These are phyloP conservation scores for Tubosaeta sp. DNA, from an alignment of 768 basidiomycete genomes.

Conservation along the genomic window DNA sequence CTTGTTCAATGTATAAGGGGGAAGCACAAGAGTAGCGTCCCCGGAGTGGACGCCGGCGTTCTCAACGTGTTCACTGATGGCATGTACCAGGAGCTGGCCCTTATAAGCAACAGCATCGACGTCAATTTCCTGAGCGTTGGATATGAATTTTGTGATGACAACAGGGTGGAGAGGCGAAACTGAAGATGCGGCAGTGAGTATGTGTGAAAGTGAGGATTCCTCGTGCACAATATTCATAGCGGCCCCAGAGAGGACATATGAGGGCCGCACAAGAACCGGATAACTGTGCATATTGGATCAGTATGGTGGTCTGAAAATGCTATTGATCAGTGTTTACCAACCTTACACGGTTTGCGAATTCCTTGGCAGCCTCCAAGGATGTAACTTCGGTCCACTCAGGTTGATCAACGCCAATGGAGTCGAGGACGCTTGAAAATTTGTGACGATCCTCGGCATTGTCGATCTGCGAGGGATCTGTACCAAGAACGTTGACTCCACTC, in stretches of 20 bases:
- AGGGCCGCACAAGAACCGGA: constrained; percentile 96
- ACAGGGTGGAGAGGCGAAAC: constrained; percentile 98
- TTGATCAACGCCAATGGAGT: constrained; percentile 93
- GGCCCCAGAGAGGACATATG: constrained; percentile 96
- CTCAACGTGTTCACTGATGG: constrained; percentile 97
- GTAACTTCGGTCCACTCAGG: constrained; percentile 95
- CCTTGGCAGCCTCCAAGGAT: constrained; percentile 84
- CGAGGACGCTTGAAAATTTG: constrained; percentile 97
- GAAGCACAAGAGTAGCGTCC: constrained; percentile 95
- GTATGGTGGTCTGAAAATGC: not conserved
- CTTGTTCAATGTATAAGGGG: constrained; percentile 78
- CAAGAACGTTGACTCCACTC: constrained; percentile 86
- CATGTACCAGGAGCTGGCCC: constrained; percentile 89
- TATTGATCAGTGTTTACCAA: too few relatives aligned
- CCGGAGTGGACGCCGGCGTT: constrained; percentile 99
- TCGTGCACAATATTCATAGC: constrained; percentile 99
- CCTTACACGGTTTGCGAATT: constrained; percentile 83
- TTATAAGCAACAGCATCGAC: constrained; percentile 95
- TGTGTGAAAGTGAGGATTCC: constrained; percentile 84
- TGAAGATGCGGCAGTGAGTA: constrained; percentile 92
- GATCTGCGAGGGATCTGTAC: constrained; percentile 92
- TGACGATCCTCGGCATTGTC: constrained; percentile 98
- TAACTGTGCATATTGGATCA: constrained; percentile 50
- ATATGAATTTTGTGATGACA: constrained; percentile 98
- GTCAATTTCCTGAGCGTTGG: constrained; percentile 96